Evolutionary conservation across 306 rosid genomes (phyloP).

Genomic region (Herpetospermum pedunculosum): DNA sequence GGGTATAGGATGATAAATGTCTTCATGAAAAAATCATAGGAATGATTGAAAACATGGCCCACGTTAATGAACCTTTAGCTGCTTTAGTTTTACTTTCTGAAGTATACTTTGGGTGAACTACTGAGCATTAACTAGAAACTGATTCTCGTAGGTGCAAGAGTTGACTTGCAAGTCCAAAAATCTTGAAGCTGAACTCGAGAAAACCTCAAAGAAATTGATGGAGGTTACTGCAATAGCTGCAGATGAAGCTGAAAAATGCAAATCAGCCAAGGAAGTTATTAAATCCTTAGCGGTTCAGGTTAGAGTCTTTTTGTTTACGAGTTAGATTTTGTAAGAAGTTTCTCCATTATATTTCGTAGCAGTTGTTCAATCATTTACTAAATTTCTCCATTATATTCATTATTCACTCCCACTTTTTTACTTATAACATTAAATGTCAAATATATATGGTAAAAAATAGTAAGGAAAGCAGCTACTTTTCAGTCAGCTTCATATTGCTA

Average conservation of each 20-base stretch:
- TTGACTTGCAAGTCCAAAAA: constrained; percentile 51
- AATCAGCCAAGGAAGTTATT: constrained; percentile 86
- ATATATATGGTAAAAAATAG: background rate
- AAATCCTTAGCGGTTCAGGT: constrained; percentile 87
- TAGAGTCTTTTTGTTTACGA: constrained; percentile 18
- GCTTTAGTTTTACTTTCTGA: background rate
- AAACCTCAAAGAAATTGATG: constrained; percentile 57
- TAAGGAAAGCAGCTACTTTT: background rate
- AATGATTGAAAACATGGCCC: background rate
- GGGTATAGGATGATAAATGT: background rate
- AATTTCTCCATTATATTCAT: background rate
- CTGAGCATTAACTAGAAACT: constrained; percentile 2
- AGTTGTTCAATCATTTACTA: background rate
- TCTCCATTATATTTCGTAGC: background rate
- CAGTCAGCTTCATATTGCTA: background rate
- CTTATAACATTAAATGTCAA: background rate
- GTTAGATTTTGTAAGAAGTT: constrained; percentile 3
- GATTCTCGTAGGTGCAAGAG: constrained; percentile 60
- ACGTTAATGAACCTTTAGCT: background rate
- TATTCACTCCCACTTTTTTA: background rate
- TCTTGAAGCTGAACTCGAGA: constrained; percentile 75
- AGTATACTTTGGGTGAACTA: background rate
- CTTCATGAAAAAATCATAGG: background rate
- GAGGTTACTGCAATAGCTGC: constrained; percentile 70
- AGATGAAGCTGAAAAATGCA: constrained; percentile 79